Conservation (phyloP, 2,329 filamentous ascomycete species). For the Fusarium hainanense region DNA sequence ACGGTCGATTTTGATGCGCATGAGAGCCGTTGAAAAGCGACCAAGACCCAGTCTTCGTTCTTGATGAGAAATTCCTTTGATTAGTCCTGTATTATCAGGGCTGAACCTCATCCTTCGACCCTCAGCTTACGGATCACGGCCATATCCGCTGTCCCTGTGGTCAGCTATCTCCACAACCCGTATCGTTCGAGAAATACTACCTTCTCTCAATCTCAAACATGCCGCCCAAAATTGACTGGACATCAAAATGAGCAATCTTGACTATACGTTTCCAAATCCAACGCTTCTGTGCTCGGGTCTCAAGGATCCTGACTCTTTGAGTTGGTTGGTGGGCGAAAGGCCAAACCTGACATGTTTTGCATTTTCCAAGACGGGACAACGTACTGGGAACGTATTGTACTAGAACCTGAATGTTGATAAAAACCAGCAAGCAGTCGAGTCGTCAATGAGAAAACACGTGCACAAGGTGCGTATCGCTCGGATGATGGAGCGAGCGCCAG, state of each 20-base stretch:
- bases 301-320: not conserved
- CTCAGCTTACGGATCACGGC: constrained; percentile 5
- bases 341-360: constrained; percentile 20
- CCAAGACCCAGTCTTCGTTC: not conserved
- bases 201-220: not conserved
- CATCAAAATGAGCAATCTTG: not conserved
- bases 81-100: constrained; percentile 37
- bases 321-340: not conserved
- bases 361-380: constrained; percentile 23
- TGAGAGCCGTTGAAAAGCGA: not conserved
- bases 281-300: not conserved
- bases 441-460: constrained; percentile 10
- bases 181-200: not conserved
- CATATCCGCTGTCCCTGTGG: constrained; percentile 14
- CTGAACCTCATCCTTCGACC: constrained; percentile 17
- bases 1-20: constrained; percentile 24
- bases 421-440: constrained; percentile 3
- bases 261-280: not conserved
- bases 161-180: constrained; percentile 2
- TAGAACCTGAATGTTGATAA: constrained; percentile 6
- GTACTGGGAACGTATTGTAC: constrained; percentile 16
- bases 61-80: constrained; percentile 4
- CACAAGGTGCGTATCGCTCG: constrained; percentile 21
- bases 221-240: not conserved
- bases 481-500: constrained; percentile 27